phyloP scores from a whole-genome alignment of 306 rosid species.

The Pterocarpus santalinus region DNA sequence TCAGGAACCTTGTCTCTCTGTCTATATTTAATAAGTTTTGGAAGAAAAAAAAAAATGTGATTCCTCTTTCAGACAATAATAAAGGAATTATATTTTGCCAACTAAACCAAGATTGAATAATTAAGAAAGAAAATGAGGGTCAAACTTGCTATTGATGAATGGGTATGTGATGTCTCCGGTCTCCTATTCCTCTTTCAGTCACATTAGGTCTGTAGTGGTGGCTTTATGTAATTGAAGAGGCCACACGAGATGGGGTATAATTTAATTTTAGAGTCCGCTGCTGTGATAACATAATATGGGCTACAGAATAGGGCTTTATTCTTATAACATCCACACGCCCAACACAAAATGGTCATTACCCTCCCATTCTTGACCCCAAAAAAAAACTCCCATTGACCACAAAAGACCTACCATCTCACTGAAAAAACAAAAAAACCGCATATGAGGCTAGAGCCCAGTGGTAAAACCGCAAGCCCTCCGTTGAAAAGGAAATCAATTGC shows the following conservation, averaged over 20 bases:
- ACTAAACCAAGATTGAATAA: background rate
- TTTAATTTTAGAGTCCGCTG: background rate
- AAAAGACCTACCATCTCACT: too few species aligned
- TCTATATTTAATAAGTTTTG: conserved; percentile 30
- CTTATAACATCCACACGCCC: too few species aligned
- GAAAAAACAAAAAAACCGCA: too few species aligned
- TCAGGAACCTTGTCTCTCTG: conserved; percentile 45
- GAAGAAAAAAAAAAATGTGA: background rate
- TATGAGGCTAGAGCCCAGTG: too few species aligned
- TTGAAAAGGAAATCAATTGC: too few species aligned
- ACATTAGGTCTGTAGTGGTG: background rate
- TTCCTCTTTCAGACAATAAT: conserved; percentile 31
- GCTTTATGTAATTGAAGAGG: too few species aligned
- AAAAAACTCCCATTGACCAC: too few species aligned
- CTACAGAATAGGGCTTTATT: too few species aligned
- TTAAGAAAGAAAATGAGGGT: conserved; percentile 10
- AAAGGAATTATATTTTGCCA: conserved; percentile 23
- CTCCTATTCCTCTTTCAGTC: background rate
- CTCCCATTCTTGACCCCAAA: too few species aligned
- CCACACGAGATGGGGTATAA: background rate
- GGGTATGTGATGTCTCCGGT: background rate
- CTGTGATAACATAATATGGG: background rate
- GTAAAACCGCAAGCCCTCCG: too few species aligned
- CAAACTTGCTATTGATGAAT: conserved; percentile 16
- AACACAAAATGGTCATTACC: too few species aligned